Percentiles rank a stretch among this genome's conserved stretches.
phyloP scores from a whole-genome alignment of 495 filamentous ascomycete genomes.

The Annulohypoxylon moriforme region DNA sequence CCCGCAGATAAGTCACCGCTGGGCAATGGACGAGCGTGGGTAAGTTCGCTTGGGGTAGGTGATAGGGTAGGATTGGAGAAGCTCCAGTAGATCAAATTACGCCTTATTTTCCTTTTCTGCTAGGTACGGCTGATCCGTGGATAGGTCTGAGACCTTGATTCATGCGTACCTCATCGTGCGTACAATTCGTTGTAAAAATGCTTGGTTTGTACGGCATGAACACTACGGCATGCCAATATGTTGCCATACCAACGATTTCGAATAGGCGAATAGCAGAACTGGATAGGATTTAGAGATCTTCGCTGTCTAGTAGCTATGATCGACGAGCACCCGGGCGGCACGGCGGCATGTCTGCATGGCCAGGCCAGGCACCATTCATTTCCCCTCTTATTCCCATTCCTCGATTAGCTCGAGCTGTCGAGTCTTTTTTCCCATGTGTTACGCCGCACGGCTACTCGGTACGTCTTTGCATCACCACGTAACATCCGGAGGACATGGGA shows the following conservation, averaged over 20 bases:
- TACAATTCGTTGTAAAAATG: not conserved
- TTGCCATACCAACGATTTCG: not conserved
- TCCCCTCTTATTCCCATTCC: not conserved
- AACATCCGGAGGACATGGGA: constrained; percentile 24
- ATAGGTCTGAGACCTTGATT: not conserved
- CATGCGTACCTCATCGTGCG: not conserved
- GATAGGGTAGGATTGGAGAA: constrained; percentile 18
- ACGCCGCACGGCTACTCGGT: constrained; percentile 10
- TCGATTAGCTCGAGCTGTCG: not conserved
- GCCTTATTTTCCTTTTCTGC: not conserved
- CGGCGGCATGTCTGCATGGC: no score
- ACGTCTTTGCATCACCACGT: constrained; percentile 3
- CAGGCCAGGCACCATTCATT: constrained; percentile 8
- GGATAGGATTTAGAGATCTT: not conserved
- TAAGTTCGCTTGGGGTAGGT: not conserved
- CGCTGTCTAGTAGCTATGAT: constrained; percentile 6
- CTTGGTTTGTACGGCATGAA: not conserved
- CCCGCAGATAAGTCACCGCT: constrained; percentile 35
- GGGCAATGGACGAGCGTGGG: not conserved
- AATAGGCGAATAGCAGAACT: not conserved
- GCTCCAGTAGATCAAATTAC: constrained; percentile 6
- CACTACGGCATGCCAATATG: no score
- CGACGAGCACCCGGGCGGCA: constrained; percentile 18
- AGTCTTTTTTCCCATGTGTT: not conserved
- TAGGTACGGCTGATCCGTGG: constrained; percentile 9